phyloP scores from a whole-genome alignment of 2,329 filamentous ascomycete genomes.

The Pseudocercospora musae region DNA sequence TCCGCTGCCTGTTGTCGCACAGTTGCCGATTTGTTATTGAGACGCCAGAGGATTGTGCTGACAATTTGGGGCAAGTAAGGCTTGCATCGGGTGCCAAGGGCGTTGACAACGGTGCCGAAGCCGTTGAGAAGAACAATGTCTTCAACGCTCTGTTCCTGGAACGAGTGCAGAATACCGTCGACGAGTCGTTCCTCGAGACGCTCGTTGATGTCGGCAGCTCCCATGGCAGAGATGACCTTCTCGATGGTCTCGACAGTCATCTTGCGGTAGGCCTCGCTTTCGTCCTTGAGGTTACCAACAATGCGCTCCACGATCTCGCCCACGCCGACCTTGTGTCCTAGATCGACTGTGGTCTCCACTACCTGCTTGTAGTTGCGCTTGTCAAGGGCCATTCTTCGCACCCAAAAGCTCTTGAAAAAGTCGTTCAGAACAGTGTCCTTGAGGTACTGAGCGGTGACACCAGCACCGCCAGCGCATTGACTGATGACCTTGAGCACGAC shows the following conservation, averaged over 20 bases:
- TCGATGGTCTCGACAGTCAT: conserved; percentile 99
- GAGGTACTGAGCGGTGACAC: conserved; percentile 89
- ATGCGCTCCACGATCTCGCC: conserved; percentile 92
- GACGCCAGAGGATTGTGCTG: conserved; percentile 88
- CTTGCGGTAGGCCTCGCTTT: conserved; percentile 95
- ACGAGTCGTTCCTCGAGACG: conserved; percentile 89
- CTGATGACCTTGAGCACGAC: conserved; percentile 96
- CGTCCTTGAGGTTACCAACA: conserved; percentile 94
- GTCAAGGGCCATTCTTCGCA: conserved; percentile 91
- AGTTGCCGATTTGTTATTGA: conserved; percentile 97
- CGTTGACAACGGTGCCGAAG: conserved; percentile 96
- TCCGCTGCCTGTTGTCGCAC: conserved; percentile 96
- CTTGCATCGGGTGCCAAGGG: conserved; percentile 88
- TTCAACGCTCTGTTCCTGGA: conserved; percentile 97
- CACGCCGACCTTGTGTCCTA: conserved; percentile 96
- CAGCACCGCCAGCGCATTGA: conserved; percentile 89
- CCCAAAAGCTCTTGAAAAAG: conserved; percentile 99
- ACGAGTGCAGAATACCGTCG: conserved; percentile 90
- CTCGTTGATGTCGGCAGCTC: conserved; percentile 90
- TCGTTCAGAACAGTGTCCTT: conserved; percentile 94
- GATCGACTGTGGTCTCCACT: conserved; percentile 94
- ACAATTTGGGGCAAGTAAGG: conserved; percentile 96
- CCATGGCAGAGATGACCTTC: conserved; percentile 89
- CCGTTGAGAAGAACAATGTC: conserved; percentile 95
- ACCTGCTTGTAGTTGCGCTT: conserved; percentile 98